These are phyloP conservation scores for Teratosphaeria viscida DNA, from an alignment of 2,329 filamentous ascomycete genomes.

Conservation along the genomic window DNA sequence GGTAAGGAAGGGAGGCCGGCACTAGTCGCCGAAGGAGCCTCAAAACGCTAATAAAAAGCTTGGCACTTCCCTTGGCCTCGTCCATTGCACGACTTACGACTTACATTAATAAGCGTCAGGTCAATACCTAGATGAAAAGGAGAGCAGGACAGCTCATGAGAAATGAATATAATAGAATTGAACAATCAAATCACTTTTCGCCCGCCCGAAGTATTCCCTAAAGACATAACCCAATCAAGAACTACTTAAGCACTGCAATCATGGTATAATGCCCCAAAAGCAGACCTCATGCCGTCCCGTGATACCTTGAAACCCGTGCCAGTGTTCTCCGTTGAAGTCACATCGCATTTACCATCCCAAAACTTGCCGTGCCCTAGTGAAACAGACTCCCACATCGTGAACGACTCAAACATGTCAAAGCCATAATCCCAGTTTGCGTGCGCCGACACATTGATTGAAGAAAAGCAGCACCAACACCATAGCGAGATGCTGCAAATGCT, in stretches of 20 bases:
- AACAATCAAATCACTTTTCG: background rate
- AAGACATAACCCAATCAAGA: background rate
- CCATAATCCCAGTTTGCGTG: background rate
- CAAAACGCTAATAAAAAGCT: background rate
- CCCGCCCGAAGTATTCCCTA: background rate
- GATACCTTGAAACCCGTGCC: background rate
- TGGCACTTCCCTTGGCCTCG: background rate
- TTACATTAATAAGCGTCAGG: background rate
- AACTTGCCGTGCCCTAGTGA: background rate
- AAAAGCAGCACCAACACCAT: conserved; percentile 1
- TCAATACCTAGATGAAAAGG: background rate
- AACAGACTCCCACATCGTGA: background rate
- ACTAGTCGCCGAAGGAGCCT: background rate
- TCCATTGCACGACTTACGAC: background rate
- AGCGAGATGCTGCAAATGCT: conserved; percentile 3
- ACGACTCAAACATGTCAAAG: background rate
- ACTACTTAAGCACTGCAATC: conserved; percentile 1
- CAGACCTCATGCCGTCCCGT: background rate
- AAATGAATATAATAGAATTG: background rate
- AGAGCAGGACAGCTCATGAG: background rate
- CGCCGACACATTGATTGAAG: background rate
- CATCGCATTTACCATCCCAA: background rate
- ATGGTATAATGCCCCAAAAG: conserved; percentile 3
- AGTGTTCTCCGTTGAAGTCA: background rate
- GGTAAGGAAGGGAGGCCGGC: background rate